Conservation (phyloP, 495 filamentous ascomycete genomes). For the Talaromyces stipitatus region DNA sequence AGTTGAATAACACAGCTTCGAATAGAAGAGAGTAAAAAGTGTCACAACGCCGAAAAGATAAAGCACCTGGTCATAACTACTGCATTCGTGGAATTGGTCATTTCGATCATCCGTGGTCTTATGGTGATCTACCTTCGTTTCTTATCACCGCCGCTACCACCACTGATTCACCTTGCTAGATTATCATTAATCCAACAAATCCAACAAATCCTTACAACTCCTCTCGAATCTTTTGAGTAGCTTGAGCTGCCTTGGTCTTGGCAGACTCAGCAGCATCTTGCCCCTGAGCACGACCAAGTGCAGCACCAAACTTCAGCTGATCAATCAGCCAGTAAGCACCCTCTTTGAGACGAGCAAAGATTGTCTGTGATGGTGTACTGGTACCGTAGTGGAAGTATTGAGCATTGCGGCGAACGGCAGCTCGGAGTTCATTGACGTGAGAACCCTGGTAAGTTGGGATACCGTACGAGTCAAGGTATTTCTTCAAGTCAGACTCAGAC, state of each 20-base stretch:
- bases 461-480: slow-evolving; percentile 75
- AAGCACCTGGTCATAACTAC: not conserved
- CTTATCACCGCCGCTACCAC: not conserved
- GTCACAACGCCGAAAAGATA: not conserved
- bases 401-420: slow-evolving; percentile 60
- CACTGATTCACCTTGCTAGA: not conserved
- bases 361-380: slow-evolving; percentile 52
- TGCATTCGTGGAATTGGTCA: not conserved
- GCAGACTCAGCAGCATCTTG: slow-evolving; percentile 42
- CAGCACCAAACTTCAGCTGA: slow-evolving; percentile 54
- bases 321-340: slow-evolving; percentile 53
- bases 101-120: not conserved
- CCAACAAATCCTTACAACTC: slow-evolving; percentile 21
- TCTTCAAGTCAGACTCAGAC: slow-evolving; percentile 74
- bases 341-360: slow-evolving; percentile 56
- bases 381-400: slow-evolving; percentile 77
- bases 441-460: slow-evolving; percentile 66
- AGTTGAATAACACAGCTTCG: not conserved
- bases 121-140: not conserved
- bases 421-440: slow-evolving; percentile 54
- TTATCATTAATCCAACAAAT: not conserved
- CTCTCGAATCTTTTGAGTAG: slow-evolving; percentile 18
- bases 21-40: not conserved
- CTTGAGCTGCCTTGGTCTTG: slow-evolving; percentile 25
- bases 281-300: slow-evolving; percentile 52